Percentiles rank a stretch among this genome's conserved stretches.
These are phyloP conservation scores for Forsythia suspensa DNA, from an alignment of 257 asterid genomes.

Conservation along the genomic window DNA sequence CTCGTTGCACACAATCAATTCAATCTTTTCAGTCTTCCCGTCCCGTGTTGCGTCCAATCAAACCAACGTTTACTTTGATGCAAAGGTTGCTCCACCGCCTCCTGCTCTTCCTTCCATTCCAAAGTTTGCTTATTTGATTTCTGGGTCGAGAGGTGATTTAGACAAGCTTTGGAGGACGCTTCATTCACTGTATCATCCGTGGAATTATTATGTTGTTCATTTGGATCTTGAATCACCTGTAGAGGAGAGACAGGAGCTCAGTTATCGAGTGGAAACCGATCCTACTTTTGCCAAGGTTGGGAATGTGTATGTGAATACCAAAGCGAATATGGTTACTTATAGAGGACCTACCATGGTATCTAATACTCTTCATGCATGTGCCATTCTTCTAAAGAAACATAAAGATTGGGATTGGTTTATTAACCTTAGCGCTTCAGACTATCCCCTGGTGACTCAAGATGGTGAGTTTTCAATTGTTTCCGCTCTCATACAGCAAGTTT, in stretches of 20 bases:
- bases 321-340: slow-evolving; percentile 90
- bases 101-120: slow-evolving; percentile 62
- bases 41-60: slow-evolving; percentile 37
- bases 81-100: slow-evolving; percentile 47
- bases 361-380: slow-evolving; percentile 93
- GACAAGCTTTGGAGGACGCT: slow-evolving; percentile 92
- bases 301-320: slow-evolving; percentile 68
- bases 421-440: slow-evolving; percentile 98
- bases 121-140: slow-evolving; percentile 76
- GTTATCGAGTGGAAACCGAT: slow-evolving; percentile 52
- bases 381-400: slow-evolving; percentile 72
- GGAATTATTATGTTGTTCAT: slow-evolving; percentile 88
- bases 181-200: slow-evolving; percentile 76
- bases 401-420: slow-evolving; percentile 99
- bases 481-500: not conserved
- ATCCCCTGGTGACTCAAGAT: slow-evolving; percentile 97
- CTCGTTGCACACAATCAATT: slow-evolving; percentile 54
- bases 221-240: slow-evolving; percentile 81
- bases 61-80: slow-evolving; percentile 42
- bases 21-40: slow-evolving; percentile 57
- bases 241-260: slow-evolving; percentile 74
- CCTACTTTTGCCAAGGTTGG: slow-evolving; percentile 55
- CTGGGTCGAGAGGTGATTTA: slow-evolving; percentile 86
- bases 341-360: slow-evolving; percentile 97
- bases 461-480: slow-evolving; percentile 41